phyloP scores from a whole-genome alignment of 2,329 filamentous ascomycete species.

The Calonectria crousiana region DNA sequence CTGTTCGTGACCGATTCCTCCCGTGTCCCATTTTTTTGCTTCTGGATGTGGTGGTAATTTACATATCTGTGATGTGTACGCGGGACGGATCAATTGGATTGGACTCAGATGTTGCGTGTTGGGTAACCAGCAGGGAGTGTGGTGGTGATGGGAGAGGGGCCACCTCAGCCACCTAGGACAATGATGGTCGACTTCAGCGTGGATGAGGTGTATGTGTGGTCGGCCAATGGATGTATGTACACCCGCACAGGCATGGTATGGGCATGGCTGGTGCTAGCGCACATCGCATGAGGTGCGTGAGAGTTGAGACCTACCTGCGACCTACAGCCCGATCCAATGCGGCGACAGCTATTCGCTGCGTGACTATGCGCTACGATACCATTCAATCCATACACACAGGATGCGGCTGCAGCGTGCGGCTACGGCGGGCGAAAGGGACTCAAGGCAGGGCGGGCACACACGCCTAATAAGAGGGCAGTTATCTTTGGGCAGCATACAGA shows the following conservation, averaged over 20 bases:
- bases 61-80: constrained; percentile 7
- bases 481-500: constrained; percentile 19
- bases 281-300: constrained; percentile 13
- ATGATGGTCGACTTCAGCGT: neutral
- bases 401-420: constrained; percentile 29
- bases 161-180: constrained; percentile 1
- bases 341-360: constrained; percentile 23
- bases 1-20: neutral
- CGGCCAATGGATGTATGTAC: neutral
- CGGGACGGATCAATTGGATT: constrained; percentile 10
- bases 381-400: neutral
- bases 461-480: constrained; percentile 23
- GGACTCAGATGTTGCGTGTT: constrained; percentile 7
- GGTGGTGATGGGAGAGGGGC: constrained; percentile 5
- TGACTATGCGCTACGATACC: neutral
- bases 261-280: constrained; percentile 1
- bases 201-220: neutral
- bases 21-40: constrained; percentile 1
- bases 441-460: neutral
- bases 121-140: neutral
- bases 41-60: neutral
- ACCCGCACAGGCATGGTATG: neutral
- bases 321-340: constrained; percentile 29
- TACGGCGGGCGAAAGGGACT: constrained; percentile 32
- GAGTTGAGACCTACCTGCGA: constrained; percentile 17